Evolutionary conservation across 805 yeast species (phyloP).

Genomic region (Candida xyloterini): DNA sequence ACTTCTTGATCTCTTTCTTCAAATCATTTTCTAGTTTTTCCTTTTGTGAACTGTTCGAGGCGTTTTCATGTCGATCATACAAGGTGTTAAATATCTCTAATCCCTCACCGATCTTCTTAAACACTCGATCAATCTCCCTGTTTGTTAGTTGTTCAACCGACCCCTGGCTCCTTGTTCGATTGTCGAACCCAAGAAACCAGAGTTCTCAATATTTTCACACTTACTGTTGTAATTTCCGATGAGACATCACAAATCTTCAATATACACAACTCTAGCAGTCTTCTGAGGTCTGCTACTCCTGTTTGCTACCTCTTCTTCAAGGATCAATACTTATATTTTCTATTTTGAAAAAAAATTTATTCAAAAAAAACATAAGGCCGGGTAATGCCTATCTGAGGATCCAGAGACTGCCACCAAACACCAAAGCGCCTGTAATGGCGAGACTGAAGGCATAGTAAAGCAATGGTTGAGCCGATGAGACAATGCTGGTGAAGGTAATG

Average conservation of each 20-base stretch:
- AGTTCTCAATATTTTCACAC: neutral
- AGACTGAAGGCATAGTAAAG: conserved; percentile 5
- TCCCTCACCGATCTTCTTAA: conserved; percentile 60
- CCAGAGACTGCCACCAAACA: conserved; percentile 4
- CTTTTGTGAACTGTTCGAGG: conserved; percentile 50
- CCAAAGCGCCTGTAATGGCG: neutral
- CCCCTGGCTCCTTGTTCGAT: conserved; percentile 3
- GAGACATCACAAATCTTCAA: conserved; percentile 29
- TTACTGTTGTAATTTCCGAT: conserved; percentile 39
- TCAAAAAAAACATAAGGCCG: conserved; percentile 2
- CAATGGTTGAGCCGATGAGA: neutral
- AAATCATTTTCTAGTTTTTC: conserved; percentile 55
- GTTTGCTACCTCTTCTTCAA: conserved; percentile 1
- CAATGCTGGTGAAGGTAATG: neutral
- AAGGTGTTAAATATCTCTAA: conserved; percentile 51
- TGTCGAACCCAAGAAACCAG: neutral
- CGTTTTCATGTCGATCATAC: conserved; percentile 50
- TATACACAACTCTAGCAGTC: conserved; percentile 2
- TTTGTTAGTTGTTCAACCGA: conserved; percentile 10
- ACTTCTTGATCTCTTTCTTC: conserved; percentile 57
- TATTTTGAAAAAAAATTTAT: conserved; percentile 7
- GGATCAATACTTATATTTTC: conserved; percentile 3
- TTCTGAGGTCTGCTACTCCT: neutral
- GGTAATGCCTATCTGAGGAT: conserved; percentile 5
- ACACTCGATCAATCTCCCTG: conserved; percentile 60